Conservation (phyloP, 2,329 filamentous ascomycete species). For the Claviceps fusiformis region DNA sequence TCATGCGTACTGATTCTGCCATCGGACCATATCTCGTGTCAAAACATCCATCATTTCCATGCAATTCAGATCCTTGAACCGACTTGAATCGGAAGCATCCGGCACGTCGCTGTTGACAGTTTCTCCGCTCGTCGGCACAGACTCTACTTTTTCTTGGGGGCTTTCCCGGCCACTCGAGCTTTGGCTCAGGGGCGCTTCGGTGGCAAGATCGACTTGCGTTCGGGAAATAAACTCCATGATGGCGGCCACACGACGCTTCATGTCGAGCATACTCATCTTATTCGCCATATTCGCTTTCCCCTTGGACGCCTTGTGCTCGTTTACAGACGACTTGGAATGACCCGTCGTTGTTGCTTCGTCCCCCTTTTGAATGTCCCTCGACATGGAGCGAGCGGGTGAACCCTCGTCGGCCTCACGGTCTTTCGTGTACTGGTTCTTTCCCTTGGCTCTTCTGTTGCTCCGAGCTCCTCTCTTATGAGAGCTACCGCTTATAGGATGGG, state of each 20-base stretch:
- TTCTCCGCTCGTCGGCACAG: constrained; percentile 22
- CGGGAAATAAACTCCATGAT: constrained; percentile 85
- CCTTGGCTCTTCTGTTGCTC: constrained; percentile 53
- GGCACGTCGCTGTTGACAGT: constrained; percentile 13
- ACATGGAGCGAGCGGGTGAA: constrained; percentile 44
- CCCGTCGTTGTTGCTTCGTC: constrained; percentile 20
- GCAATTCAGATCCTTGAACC: constrained; percentile 65
- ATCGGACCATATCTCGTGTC: constrained; percentile 67
- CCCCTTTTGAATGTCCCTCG: constrained; percentile 29
- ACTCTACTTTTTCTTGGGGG: constrained; percentile 21
- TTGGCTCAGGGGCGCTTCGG: constrained; percentile 37
- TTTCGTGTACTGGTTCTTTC: constrained; percentile 72
- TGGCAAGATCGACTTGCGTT: constrained; percentile 76
- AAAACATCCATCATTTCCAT: constrained; percentile 85
- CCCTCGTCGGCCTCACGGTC: constrained; percentile 50
- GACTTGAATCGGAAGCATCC: constrained; percentile 21
- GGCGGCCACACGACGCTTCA: constrained; percentile 68
- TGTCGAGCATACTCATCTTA: constrained; percentile 74
- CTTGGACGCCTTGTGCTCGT: constrained; percentile 40
- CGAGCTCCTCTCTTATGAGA: constrained; percentile 46
- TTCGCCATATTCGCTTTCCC: constrained; percentile 39
- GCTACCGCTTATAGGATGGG: constrained; percentile 30
- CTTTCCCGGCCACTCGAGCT: constrained; percentile 18
- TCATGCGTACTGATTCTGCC: constrained; percentile 59
- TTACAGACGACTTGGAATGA: constrained; percentile 21